A percentile compares a stretch with the other conserved stretches of the same genome.
Evolutionary conservation across 768 basidiomycete genomes (phyloP).

Genomic region (Pleurotus sapidus): DNA sequence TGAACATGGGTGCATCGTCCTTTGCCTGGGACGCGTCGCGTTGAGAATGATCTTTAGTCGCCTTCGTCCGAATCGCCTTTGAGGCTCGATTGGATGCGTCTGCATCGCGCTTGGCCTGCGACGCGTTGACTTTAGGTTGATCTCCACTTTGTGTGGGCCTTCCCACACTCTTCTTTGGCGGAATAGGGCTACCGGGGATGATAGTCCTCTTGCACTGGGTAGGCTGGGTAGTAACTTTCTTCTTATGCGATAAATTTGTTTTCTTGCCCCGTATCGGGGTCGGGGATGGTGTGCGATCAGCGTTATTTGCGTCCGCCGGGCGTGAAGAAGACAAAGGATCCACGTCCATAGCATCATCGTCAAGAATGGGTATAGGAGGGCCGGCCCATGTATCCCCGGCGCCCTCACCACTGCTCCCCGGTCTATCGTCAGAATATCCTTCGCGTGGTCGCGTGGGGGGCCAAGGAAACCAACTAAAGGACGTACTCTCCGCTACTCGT

Average conservation of each 20-base stretch:
- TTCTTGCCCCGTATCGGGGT: not conserved
- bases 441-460: not conserved
- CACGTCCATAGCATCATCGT: not conserved
- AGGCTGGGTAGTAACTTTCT: not conserved
- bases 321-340: too few relatives aligned
- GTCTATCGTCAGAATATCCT: not conserved
- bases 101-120: not conserved
- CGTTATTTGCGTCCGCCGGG: too few relatives aligned
- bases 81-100: too few relatives aligned
- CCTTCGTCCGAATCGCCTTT: too few relatives aligned
- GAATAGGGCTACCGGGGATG: not conserved
- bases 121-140: not conserved
- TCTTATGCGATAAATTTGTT: not conserved
- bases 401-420: not conserved
- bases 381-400: not conserved
- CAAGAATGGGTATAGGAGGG: not conserved
- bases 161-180: too few relatives aligned
- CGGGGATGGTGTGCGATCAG: too few relatives aligned
- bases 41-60: too few relatives aligned
- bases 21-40: too few relatives aligned
- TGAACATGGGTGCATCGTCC: too few relatives aligned
- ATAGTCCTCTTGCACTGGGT: not conserved
- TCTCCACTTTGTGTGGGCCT: too few relatives aligned
- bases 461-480: not conserved
- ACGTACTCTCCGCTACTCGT: not conserved